Base-by-base conservation (phyloP, 2,329 filamentous ascomycete species). In the Cordyceps cateniannulata region DNA sequence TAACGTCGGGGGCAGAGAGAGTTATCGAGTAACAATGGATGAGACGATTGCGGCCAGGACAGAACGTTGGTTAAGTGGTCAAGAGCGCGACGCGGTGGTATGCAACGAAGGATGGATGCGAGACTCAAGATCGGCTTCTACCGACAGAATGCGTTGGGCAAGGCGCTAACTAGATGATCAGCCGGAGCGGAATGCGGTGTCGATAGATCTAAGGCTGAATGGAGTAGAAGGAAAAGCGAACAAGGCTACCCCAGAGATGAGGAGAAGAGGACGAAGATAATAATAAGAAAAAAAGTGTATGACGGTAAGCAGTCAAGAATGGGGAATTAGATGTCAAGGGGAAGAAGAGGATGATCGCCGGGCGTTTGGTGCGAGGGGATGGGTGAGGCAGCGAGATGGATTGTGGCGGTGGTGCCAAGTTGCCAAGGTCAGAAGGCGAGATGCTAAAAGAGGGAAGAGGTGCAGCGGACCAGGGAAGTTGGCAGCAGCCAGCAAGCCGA, bases 361-460 rank as follows among this genome's bases (percentile, higher is more conserved):
- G 35, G 24, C 18, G 45, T 22, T 45, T 24, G 47, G 32, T 40
- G 35, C 35, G 56, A 42, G 18, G 57, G 25, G 48, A 20, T 24
- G 27, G 57, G 18, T 48, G 44, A 54, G 48, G 58, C 45, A 47
- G 58, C 38, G 20, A 51, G n/a, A 47, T 42, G 27, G 38, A 48
- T 35, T 40, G 44, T 35, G 49, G 44, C n/a, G 24, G 56, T 32
- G 54, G 44, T 58, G 44, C 45, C 54, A 58, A 58, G 54, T 29
- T 58, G 44, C 45, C 54, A 58, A 58, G 52, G 54, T 58, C 29
- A 58, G 45, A 49, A 49, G 54, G 29, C 27, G 29, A 35, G 45
- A 50, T 44, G 45, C 56, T 59, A 47, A 51, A 59, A 51, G 56
- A 59, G 56, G 56, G 56, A 51, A 51, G 56, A 59, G 32, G n/a